phyloP scores from a whole-genome alignment of 108 stramenopile genomes.

The Epithemia pelagica region DNA sequence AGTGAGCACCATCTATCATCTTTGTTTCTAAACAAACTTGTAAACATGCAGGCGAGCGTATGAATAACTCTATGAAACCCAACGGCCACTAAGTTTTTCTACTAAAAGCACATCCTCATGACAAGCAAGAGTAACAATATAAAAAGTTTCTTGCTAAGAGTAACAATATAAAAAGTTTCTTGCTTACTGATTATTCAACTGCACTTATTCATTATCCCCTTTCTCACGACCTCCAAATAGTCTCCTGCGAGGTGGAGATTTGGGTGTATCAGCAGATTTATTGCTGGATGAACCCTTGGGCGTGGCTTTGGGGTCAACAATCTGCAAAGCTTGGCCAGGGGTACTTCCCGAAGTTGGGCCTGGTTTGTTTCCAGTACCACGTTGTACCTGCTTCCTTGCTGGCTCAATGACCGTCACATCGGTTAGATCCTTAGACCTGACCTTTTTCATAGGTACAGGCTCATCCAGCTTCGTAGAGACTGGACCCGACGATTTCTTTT shows the following conservation, averaged over 20 bases:
- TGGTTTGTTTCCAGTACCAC: not conserved
- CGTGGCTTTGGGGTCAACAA: not conserved
- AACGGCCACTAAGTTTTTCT: too few relatives aligned
- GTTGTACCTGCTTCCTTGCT: not conserved
- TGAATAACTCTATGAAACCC: too few relatives aligned
- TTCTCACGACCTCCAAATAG: constrained; percentile 1
- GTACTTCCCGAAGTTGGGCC: not conserved
- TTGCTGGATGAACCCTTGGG: too few relatives aligned
- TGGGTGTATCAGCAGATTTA: too few relatives aligned
- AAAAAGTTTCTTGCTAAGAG: too few relatives aligned
- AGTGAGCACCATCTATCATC: too few relatives aligned
- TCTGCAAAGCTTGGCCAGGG: not conserved
- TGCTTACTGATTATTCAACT: too few relatives aligned
- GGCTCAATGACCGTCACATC: not conserved
- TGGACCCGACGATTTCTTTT: not conserved
- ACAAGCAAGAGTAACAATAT: too few relatives aligned
- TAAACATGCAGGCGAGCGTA: too few relatives aligned
- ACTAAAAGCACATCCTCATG: too few relatives aligned
- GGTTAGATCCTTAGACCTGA: not conserved
- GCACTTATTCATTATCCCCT: not conserved
- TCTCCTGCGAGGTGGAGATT: not conserved
- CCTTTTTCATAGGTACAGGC: not conserved
- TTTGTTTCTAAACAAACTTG: too few relatives aligned
- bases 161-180: too few relatives aligned
- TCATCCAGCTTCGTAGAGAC: not conserved